A percentile compares a stretch with the other conserved stretches of the same genome.
phyloP scores from a whole-genome alignment of 768 basidiomycete species.

The Lactarius evosmus region DNA sequence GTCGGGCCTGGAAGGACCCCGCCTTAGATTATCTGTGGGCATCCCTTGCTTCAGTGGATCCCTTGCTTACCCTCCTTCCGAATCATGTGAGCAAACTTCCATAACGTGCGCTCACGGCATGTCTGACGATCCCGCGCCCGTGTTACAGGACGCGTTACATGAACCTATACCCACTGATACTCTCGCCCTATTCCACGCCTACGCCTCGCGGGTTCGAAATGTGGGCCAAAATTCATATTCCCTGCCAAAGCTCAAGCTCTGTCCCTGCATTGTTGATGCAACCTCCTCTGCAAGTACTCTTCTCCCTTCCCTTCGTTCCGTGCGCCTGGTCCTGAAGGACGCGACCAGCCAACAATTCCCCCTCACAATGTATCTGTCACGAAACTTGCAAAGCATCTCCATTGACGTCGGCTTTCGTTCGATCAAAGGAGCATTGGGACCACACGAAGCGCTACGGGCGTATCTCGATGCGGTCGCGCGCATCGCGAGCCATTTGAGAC shows the following conservation, averaged over 20 bases:
- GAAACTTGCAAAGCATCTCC: conserved; percentile 10
- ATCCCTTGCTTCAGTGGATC: conserved; percentile 25
- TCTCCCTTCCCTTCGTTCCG: conserved; percentile 24
- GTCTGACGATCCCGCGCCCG: not conserved
- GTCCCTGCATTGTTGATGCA: not conserved
- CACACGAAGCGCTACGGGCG: conserved; percentile 13
- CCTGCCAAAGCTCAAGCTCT: not conserved
- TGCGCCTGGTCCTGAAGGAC: conserved; percentile 22
- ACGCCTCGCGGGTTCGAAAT: conserved; percentile 27
- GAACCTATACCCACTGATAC: conserved; percentile 5
- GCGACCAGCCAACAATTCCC: conserved; percentile 16
- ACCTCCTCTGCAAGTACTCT: conserved; percentile 3
- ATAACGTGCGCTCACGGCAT: not conserved
- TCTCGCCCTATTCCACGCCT: conserved; percentile 21
- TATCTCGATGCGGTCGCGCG: conserved; percentile 25
- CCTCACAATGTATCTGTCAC: conserved; percentile 24
- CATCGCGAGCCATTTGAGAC: conserved; percentile 17
- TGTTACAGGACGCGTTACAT: conserved; percentile 2
- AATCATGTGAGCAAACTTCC: conserved; percentile 12
- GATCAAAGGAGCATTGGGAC: conserved; percentile 3
- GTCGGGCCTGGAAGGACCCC: conserved; percentile 29
- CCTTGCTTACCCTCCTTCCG: conserved; percentile 26
- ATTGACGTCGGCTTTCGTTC: conserved; percentile 26
- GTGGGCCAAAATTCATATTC: conserved; percentile 21
- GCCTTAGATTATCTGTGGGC: conserved; percentile 27